phyloP scores from a whole-genome alignment of 2,329 filamentous ascomycete genomes.

The Pyrenochaeta sp. region DNA sequence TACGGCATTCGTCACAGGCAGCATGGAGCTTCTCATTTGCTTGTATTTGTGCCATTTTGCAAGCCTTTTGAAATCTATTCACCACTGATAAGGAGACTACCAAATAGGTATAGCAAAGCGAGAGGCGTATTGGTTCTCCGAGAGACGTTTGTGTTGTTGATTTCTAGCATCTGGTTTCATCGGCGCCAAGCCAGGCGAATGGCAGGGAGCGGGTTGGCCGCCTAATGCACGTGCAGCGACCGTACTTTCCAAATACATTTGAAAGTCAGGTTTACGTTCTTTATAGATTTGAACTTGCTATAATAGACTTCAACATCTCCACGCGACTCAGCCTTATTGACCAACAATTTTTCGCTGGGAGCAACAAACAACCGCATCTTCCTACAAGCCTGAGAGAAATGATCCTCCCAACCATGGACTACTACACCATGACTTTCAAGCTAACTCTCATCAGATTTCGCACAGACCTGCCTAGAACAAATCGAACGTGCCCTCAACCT shows the following conservation, averaged over 20 bases:
- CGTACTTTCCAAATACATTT: not conserved
- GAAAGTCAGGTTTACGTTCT: not conserved
- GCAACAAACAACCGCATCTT: no score
- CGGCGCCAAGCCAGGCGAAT: slow-evolving; percentile 7
- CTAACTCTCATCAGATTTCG: not conserved
- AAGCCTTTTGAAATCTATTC: not conserved
- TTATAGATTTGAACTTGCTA: not conserved
- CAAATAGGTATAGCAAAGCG: not conserved
- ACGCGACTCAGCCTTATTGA: not conserved
- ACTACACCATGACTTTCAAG: no score
- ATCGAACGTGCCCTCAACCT: not conserved
- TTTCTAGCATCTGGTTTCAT: slow-evolving; percentile 3
- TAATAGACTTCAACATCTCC: not conserved
- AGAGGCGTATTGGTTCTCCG: not conserved
- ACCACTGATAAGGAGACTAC: not conserved
- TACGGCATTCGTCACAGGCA: slow-evolving; percentile 49
- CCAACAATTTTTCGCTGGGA: not conserved
- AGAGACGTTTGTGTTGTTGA: not conserved
- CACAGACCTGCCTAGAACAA: not conserved
- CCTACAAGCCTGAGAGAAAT: no score
- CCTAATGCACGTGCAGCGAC: not conserved
- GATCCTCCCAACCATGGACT: no score
- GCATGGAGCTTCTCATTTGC: slow-evolving; percentile 40
- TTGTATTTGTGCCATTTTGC: slow-evolving; percentile 26
- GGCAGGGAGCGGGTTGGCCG: not conserved